phyloP scores from a whole-genome alignment of 108 stramenopile species.

The Cyclotella kingstonii region DNA sequence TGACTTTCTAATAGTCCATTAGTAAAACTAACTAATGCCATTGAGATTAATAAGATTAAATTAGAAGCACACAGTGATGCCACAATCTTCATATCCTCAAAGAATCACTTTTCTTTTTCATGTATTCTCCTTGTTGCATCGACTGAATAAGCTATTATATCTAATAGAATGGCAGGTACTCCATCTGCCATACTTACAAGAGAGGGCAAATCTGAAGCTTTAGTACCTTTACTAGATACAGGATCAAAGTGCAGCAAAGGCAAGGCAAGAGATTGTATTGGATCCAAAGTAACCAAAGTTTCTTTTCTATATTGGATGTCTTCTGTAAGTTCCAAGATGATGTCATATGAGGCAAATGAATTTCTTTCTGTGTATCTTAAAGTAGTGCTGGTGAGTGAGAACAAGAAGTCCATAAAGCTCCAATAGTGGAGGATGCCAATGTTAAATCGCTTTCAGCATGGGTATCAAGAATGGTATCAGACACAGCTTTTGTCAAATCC shows the following conservation, averaged over 20 bases:
- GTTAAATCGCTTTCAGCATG: constrained; percentile 24
- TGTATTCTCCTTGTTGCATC: constrained; percentile 5
- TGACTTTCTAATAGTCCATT: no score
- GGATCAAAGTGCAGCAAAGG: constrained; percentile 32
- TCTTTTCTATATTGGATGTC: constrained; percentile 4
- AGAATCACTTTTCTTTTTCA: not conserved
- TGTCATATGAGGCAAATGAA: constrained; percentile 45
- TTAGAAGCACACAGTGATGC: constrained; percentile 18
- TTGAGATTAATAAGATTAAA: no score
- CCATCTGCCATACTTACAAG: constrained; percentile 41
- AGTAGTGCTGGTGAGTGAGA: constrained; percentile 49
- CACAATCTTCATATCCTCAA: constrained; percentile 22
- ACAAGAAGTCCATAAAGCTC: constrained; percentile 53
- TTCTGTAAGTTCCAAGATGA: constrained; percentile 5
- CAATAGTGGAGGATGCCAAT: constrained; percentile 58
- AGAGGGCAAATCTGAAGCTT: constrained; percentile 15
- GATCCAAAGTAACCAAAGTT: constrained; percentile 45
- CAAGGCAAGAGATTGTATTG: constrained; percentile 23
- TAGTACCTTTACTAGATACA: constrained; percentile 18
- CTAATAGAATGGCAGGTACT: constrained; percentile 24
- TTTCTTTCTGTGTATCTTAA: constrained; percentile 63
- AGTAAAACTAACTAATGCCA: no score
- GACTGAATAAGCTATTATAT: constrained; percentile 25
- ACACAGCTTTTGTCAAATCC: constrained; percentile 70
- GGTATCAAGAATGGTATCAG: constrained; percentile 17